Conservation (phyloP, 441 rosid species). For the Bocquillonia castaneifolia region DNA sequence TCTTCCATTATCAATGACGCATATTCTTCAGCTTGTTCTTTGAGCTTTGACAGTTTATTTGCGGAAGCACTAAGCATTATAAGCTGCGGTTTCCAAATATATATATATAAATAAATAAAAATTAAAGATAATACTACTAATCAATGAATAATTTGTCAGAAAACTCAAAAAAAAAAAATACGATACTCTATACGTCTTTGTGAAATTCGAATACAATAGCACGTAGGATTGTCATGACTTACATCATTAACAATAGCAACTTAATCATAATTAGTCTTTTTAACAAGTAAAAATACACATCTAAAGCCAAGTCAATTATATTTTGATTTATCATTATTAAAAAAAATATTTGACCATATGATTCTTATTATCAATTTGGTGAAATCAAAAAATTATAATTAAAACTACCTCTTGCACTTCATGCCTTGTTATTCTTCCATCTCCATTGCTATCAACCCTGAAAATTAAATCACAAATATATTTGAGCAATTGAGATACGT, state of each 20-base stretch:
- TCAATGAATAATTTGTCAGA: neutral
- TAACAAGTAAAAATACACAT: too few species aligned
- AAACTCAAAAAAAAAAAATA: too few species aligned
- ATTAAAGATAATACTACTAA: neutral
- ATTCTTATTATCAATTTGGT: neutral
- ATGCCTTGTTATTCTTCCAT: conserved; percentile 73
- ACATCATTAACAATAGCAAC: too few species aligned
- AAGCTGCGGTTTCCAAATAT: conserved; percentile 51
- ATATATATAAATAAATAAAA: too few species aligned
- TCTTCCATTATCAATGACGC: conserved; percentile 98
- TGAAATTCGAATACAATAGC: too few species aligned
- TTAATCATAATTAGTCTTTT: too few species aligned
- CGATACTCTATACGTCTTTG: too few species aligned
- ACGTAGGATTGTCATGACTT: too few species aligned
- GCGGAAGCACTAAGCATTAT: conserved; percentile 95
- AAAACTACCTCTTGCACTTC: conserved; percentile 82
- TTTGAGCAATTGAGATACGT: neutral
- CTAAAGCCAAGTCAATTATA: too few species aligned
- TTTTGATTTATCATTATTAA: too few species aligned
- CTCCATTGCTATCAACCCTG: conserved; percentile 94
- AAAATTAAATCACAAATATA: conserved; percentile 6
- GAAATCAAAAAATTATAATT: neutral
- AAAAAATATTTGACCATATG: neutral
- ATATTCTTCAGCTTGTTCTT: conserved; percentile 92
- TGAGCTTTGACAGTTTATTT: conserved; percentile 79